Evolutionary conservation across 495 filamentous ascomycete species (phyloP).

Genomic region (Parathielavia appendiculata): DNA sequence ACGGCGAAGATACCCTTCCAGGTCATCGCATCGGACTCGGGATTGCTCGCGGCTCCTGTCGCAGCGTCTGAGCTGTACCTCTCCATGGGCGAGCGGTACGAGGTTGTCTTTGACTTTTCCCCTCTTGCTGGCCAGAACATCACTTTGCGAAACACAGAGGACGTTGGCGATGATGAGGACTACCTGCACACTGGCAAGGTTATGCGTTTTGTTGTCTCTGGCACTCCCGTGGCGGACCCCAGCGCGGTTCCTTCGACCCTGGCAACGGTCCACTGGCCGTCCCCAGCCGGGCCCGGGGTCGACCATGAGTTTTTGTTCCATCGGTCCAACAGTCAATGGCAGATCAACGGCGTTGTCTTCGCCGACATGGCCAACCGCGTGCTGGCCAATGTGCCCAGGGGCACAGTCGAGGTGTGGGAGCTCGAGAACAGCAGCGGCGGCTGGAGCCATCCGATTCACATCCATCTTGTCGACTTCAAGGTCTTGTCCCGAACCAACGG

Average conservation of each 20-base stretch:
- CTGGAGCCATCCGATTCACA: conserved; percentile 53
- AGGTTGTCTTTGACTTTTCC: conserved; percentile 51
- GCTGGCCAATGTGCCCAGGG: conserved; percentile 44
- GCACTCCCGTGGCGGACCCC: conserved; percentile 28
- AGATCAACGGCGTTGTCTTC: conserved; percentile 51
- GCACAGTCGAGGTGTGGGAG: conserved; percentile 48
- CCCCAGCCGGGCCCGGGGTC: conserved; percentile 20
- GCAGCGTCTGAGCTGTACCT: conserved; percentile 36
- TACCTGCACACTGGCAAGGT: conserved; percentile 40
- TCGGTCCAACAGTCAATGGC: conserved; percentile 38
- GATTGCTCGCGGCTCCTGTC: conserved; percentile 39
- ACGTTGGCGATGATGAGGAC: conserved; percentile 41
- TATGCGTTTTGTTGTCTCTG: conserved; percentile 50
- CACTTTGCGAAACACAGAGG: conserved; percentile 41
- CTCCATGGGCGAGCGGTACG: conserved; percentile 53
- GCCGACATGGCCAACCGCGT: conserved; percentile 44
- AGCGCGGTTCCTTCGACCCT: conserved; percentile 16
- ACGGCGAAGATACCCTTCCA: conserved; percentile 38
- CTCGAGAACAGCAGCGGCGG: conserved; percentile 44
- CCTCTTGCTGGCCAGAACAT: conserved; percentile 45
- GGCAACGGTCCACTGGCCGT: conserved; percentile 17
- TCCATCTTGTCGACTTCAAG: conserved; percentile 56
- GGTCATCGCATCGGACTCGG: conserved; percentile 50
- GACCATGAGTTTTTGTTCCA: conserved; percentile 43
- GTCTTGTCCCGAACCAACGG: conserved; percentile 41